Conservation (phyloP, 768 basidiomycete species). For the Mycena kentingensis region DNA sequence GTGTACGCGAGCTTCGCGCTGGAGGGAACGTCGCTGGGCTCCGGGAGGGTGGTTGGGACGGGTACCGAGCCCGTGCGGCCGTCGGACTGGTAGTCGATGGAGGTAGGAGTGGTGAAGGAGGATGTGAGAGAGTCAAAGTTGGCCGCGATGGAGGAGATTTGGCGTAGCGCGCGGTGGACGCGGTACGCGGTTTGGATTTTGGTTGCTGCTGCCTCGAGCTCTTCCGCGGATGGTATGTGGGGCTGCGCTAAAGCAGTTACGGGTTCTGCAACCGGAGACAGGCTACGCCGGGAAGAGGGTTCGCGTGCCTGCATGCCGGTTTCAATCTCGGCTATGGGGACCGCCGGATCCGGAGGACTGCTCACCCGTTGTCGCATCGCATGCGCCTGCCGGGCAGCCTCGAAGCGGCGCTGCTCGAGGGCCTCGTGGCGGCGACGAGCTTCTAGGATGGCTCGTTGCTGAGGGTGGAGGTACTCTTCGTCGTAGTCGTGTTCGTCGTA, state of each 20-base stretch:
- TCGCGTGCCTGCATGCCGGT: too few species aligned
- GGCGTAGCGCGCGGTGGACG: slow-evolving; percentile 40
- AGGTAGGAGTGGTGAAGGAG: slow-evolving; percentile 45
- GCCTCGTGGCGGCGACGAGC: slow-evolving; percentile 32
- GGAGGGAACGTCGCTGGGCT: slow-evolving; percentile 18
- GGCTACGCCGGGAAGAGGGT: too few species aligned
- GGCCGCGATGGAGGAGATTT: slow-evolving; percentile 41
- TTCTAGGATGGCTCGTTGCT: slow-evolving; percentile 37
- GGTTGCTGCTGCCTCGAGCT: slow-evolving; percentile 43
- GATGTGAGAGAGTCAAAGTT: slow-evolving; percentile 47
- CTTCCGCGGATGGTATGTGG: slow-evolving; percentile 35
- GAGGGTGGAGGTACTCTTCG: slow-evolving; percentile 25
- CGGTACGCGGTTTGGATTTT: slow-evolving; percentile 53
- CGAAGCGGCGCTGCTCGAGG: slow-evolving; percentile 29
- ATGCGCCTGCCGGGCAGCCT: slow-evolving; percentile 19
- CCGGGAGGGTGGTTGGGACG: slow-evolving; percentile 23
- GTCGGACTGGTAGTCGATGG: slow-evolving; percentile 50
- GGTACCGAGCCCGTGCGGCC: slow-evolving; percentile 32
- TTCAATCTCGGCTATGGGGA: background rate
- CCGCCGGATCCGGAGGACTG: slow-evolving; percentile 6
- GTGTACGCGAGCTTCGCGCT: slow-evolving; percentile 60
- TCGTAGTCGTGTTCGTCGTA: slow-evolving; percentile 35
- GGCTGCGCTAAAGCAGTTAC: too few species aligned
- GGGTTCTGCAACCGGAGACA: too few species aligned
- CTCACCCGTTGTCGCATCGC: slow-evolving; percentile 12